A percentile compares a stretch with the other conserved stretches of the same genome.
Evolutionary conservation across 108 stramenopile genomes (phyloP).

Genomic region (Nitzschia sp.): DNA sequence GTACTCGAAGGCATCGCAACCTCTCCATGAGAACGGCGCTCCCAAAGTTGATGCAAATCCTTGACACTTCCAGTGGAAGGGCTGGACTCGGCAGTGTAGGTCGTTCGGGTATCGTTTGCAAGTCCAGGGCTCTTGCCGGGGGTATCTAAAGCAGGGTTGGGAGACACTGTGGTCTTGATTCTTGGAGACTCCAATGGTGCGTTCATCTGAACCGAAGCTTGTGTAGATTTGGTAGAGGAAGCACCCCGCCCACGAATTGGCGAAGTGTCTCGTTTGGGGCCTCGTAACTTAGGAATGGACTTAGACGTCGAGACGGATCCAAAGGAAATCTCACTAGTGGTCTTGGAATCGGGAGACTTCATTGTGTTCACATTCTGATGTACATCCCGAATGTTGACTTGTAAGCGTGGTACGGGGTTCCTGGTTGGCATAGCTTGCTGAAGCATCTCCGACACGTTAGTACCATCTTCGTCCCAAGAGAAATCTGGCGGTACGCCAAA

Average conservation of each 20-base stretch:
- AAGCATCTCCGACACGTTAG: neutral
- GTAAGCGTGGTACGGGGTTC: too few relatives aligned
- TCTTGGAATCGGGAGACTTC: neutral
- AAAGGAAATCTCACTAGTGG: constrained; percentile 23
- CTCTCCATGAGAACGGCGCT: constrained; percentile 11
- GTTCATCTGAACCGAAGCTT: neutral
- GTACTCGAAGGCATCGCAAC: constrained; percentile 11
- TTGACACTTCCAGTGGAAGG: constrained; percentile 6
- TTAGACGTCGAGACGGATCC: constrained; percentile 21
- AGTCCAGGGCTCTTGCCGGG: neutral
- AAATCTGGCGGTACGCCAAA: constrained; percentile 28
- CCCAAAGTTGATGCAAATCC: constrained; percentile 26
- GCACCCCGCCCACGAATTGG: constrained; percentile 32
- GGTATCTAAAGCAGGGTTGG: neutral
- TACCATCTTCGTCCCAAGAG: constrained; percentile 39
- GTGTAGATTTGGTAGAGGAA: neutral
- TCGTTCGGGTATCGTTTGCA: constrained; percentile 5
- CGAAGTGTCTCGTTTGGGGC: constrained; percentile 46
- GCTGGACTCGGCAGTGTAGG: constrained; percentile 12
- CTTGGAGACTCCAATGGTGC: neutral
- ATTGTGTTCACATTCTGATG: neutral
- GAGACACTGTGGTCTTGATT: neutral
- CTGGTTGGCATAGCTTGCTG: too few relatives aligned
- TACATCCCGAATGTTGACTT: too few relatives aligned
- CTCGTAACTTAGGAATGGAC: constrained; percentile 35